Conservation (phyloP, 257 asterid species). For the Gentiana dahurica region DNA sequence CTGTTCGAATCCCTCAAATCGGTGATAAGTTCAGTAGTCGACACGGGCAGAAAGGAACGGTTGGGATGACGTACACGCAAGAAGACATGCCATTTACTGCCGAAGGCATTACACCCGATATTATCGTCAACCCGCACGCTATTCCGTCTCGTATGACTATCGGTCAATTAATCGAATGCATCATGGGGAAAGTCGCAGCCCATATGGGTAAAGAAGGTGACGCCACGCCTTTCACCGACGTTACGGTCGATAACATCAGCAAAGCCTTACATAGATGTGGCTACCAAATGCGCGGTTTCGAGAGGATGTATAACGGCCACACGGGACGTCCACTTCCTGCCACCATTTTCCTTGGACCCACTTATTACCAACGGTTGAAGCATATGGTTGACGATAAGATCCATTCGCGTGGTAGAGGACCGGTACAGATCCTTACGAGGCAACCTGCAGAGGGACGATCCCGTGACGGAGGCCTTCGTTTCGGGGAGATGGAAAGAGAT, state of each 20-base stretch:
- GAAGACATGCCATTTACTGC: slow-evolving; percentile 24
- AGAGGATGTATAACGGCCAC: slow-evolving; percentile 15
- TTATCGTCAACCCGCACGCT: slow-evolving; percentile 25
- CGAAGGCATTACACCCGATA: slow-evolving; percentile 24
- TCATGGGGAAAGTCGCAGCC: slow-evolving; percentile 25
- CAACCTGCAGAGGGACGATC: slow-evolving; percentile 28
- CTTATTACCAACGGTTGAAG: slow-evolving; percentile 21
- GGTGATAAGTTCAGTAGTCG: slow-evolving; percentile 26
- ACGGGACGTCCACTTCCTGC: slow-evolving; percentile 7
- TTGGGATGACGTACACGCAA: slow-evolving; percentile 20
- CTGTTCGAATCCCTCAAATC: slow-evolving; percentile 15
- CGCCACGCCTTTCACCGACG: slow-evolving; percentile 25
- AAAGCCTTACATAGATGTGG: slow-evolving; percentile 17
- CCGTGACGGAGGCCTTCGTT: slow-evolving; percentile 23
- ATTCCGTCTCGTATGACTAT: slow-evolving; percentile 29
- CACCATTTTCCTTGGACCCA: slow-evolving; percentile 17
- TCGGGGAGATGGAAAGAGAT: slow-evolving; percentile 28
- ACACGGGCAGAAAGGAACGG: slow-evolving; percentile 25
- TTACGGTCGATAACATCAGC: slow-evolving; percentile 21
- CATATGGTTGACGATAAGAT: slow-evolving; percentile 31
- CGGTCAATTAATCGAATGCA: slow-evolving; percentile 23
- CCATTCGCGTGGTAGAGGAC: slow-evolving; percentile 24
- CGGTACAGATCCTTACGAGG: slow-evolving; percentile 22
- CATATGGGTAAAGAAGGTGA: slow-evolving; percentile 26
- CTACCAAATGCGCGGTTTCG: slow-evolving; percentile 19